Evolutionary conservation across 441 rosid species (phyloP), one percentile per base, ranked within the genome.

Genomic region (Gossypium davidsonii): DNA sequence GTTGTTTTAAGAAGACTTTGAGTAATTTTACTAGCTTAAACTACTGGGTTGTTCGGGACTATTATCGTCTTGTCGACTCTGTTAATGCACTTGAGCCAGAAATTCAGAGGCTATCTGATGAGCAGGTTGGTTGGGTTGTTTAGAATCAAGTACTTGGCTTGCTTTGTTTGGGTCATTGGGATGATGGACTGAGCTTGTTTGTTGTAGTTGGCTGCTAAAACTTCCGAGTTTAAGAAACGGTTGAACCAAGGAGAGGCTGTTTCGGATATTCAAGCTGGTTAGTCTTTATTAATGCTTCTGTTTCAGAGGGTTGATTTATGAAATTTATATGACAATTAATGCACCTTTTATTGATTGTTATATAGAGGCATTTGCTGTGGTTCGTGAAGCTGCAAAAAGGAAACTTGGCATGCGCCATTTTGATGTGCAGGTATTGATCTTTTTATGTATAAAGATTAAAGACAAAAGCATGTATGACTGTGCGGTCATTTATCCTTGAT

Each of bases 331-430:
- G 44, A 6, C 12, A 21, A 25, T 8, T 49, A 7, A 25, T 73
- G 21, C 26, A 58, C 49, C 55, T 75, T 48, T 70, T 60, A 21
- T 69, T 49, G 56, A 70, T 75, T 23, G 21, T 73, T 60, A 72
- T 42, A 4, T 79, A 92, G 98, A 90, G 85, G 97, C 94, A 10
- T 94, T 91, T 85, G 92, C 97, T 3, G 97, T 92, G 78, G 97
- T 94, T 76, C 97, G 98, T 44, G 97, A 94, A 86, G 98, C 97
- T 80, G 97, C 97, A 46, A 90, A 75, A 77, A 89, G 98, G 86
- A 89, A 90, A 75, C 97, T 94, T 85, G 96, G 97, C 56, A 92
- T 94, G 97, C 97, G 97, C 79, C 97, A 90, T 85, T 94, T 94
- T 87, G 98, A 94, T 57, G 98, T 90, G 82, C 98, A 89, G 97